Conservation (phyloP, 2,329 filamentous ascomycete genomes). For the Aspergillus pseudonomiae region DNA sequence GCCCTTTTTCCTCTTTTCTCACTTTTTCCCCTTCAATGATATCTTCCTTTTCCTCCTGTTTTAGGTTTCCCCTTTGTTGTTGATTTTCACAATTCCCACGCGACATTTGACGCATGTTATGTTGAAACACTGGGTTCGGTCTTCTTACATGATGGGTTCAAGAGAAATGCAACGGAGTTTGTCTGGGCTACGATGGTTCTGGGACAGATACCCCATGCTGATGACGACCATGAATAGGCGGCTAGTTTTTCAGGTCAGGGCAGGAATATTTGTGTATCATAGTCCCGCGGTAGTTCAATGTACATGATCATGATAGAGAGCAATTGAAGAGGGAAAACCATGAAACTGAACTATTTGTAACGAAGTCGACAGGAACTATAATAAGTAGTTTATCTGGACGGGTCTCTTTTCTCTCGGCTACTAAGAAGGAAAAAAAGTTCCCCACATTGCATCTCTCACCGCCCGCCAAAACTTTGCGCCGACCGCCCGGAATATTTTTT, state of each 20-base stretch:
- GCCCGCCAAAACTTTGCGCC: conserved; percentile 24
- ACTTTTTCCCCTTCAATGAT: conserved; percentile 16
- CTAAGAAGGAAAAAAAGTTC: conserved; percentile 5
- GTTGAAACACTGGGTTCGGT: conserved; percentile 20
- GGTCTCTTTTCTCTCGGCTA: conserved; percentile 10
- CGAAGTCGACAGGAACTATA: background rate
- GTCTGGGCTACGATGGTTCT: conserved; percentile 28
- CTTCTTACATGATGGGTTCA: conserved; percentile 19
- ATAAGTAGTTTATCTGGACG: background rate
- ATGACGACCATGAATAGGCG: conserved; percentile 22
- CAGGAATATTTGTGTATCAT: conserved; percentile 28
- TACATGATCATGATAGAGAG: conserved; percentile 20
- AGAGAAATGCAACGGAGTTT: conserved; percentile 42
- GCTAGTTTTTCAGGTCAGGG: conserved; percentile 22
- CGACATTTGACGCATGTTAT: conserved; percentile 21
- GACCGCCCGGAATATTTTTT: conserved; percentile 23
- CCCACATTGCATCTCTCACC: conserved; percentile 18
- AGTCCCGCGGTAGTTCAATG: conserved; percentile 27
- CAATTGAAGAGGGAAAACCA: background rate
- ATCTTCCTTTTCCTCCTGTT: conserved; percentile 17
- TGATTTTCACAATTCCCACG: conserved; percentile 15
- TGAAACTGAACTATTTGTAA: background rate
- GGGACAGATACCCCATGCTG: conserved; percentile 22
- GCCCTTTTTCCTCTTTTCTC: conserved; percentile 15
- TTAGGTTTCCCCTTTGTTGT: conserved; percentile 12